Evolutionary conservation across 2,329 filamentous ascomycete species (phyloP), one percentile per base, ranked within the genome.

Genomic region (Huntiella decipiens): DNA sequence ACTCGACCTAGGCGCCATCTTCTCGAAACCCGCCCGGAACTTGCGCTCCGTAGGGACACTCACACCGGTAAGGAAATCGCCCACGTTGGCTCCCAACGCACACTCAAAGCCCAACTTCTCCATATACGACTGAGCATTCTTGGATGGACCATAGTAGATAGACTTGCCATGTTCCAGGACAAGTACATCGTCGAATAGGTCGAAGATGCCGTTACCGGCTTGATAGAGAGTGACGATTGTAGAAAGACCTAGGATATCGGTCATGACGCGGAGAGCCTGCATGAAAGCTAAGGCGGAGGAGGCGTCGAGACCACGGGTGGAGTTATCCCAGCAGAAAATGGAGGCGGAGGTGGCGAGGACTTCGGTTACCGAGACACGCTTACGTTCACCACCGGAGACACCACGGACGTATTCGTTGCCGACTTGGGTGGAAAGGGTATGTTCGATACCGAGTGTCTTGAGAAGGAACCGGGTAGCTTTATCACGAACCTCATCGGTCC

Each of bases 311-410:
- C 47, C 50, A 16, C 45, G 45, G 4, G 50, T 51, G 15, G 50
- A 43, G n/a, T 44, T 47, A 13, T 51, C 50, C 38, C 44, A 44
- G 28, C 47, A 44, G 19, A 47, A 44, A 10, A 51, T 47, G 5
- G 38, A 38, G 11, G 43, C 39, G 12, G 22, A 32, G n/a, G 47
- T 47, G 11, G 61, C 63, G 17, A 77, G 67, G 3, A 75, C 79
- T 57, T 86, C 80, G 1, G 78, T 80, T 51, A 86, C 82, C 35
- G 74, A 79, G 2, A 87, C 81, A 56, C 82, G 75, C 61, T 87
- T 84, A 45, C 74, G 66, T 56, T 80, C 76, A 36, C 76, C 76
- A 17, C 76, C 76, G 3, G 69, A 74, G 0, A 80, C 68, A 19
- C 63, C 63, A 4, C 77, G 70, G n/a, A 81, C 68, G 37, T 77